phyloP scores from a whole-genome alignment of 2,329 filamentous ascomycete genomes.

The Hypoxylon sp. region DNA sequence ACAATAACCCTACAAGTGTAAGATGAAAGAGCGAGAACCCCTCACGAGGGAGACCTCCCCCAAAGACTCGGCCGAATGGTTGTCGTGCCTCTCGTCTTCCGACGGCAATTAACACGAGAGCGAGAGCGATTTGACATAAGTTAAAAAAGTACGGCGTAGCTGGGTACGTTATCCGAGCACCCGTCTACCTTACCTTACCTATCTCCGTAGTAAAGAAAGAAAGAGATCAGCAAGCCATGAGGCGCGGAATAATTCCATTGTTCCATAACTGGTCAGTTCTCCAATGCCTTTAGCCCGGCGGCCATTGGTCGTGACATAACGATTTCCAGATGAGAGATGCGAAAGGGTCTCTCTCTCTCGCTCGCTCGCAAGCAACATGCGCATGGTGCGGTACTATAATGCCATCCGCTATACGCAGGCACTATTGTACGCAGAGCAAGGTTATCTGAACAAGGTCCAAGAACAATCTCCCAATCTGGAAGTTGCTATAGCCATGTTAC shows the following conservation, averaged over 20 bases:
- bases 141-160: too few species aligned
- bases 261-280: conserved; percentile 24
- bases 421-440: conserved; percentile 26
- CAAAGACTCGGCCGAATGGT: conserved; percentile 30
- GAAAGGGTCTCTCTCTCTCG: conserved; percentile 5
- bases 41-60: conserved; percentile 26
- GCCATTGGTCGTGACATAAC: conserved; percentile 27
- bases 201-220: too few species aligned
- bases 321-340: conserved; percentile 28
- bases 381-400: too few species aligned
- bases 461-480: conserved; percentile 31
- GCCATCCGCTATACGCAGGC: conserved; percentile 15
- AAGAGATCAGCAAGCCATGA: conserved; percentile 1
- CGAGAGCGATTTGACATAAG: too few species aligned
- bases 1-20: too few species aligned
- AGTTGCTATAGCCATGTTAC: conserved; percentile 16
- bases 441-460: conserved; percentile 12
- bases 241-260: conserved; percentile 19
- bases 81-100: too few species aligned
- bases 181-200: too few species aligned
- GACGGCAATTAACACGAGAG: too few species aligned
- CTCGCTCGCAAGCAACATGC: conserved; percentile 17
- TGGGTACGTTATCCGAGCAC: too few species aligned
- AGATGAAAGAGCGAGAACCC: too few species aligned
- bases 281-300: too few species aligned